Evolutionary conservation across 2,329 filamentous ascomycete genomes (phyloP), one percentile per base, ranked within the genome.

Genomic region (Penicillium sp.): DNA sequence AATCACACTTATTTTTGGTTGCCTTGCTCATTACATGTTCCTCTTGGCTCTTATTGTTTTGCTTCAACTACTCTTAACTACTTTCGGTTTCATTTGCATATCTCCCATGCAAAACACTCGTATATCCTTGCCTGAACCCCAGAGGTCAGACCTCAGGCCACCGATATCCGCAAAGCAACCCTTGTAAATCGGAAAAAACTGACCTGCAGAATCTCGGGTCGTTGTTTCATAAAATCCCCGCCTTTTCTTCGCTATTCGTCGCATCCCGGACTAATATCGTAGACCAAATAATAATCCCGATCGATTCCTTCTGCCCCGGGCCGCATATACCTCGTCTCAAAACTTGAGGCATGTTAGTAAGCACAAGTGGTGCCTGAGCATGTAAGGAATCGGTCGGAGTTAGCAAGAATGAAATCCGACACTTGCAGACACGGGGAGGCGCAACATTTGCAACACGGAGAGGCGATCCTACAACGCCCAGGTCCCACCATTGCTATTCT

Each of bases 201-300:
- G 39, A 28, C 39, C 23, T 26, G 39, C 39, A 43, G 23, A 28
- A 43, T 28, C 39, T 43, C 14, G 39, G 39, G 28, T 28, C 14
- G 39, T 10, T 43, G 39, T 43, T 43, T 43, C 39, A 43, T 23
- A 28, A 43, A 43, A 24, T 18, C 23, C 39, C 39, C 39, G 39
- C 39, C 39, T 43, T 43, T 18, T 9, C n/a, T 9, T 16, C 7
- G 19, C n/a, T 16, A 26, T 24, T 40, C 37, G n/a, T 23, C 18
- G 26, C 18, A 43, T 26, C 19, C 19, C 37, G 16, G 37, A 42
- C 37, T 10, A 18, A 26, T 16, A 43, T 28, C 24, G 23, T 19
- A 43, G 24, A 11, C 21, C 6, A 19, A 23, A 24, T 23, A 40
- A n/a, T 24, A 14, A 10, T n/a, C 37, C 37, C 24, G 19, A 23